Base-by-base conservation (phyloP, 768 basidiomycete species). In the Mycena floridula region DNA sequence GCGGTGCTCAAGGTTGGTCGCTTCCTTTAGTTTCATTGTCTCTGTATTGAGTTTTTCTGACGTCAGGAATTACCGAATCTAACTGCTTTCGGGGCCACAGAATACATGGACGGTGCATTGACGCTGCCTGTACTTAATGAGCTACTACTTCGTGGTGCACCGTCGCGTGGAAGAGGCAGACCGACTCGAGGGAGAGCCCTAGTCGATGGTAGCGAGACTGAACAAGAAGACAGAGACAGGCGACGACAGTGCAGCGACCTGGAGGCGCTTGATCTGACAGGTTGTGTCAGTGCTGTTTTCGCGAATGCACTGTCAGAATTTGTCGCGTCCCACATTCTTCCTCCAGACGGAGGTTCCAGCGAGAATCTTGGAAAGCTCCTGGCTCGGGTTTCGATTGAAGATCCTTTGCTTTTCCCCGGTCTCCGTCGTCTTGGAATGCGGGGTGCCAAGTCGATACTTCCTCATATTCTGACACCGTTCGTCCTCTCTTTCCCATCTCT, bases 81-180 rank as follows among this genome's bases (percentile, higher is more conserved):
- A 9, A 72, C 72, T 15, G 75, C 82, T 7, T 91, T 99, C 51
- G 94, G 94, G n/a, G 93, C 91, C 5, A 97, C 95, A 2, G 95
- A 99, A 61, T 99, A 97, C 60, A 97, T 99, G 89, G 95, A 99
- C 53, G 85, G 89, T 3, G 85, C 95, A 1, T 71, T 99, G 32
- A 89, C 85, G 11, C 68, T 88, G 13, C 72, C 83, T 0, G 93
- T 98, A 15, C 68, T 99, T 9, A 87, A 82, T 43, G 95, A 97
- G 58, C 67, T 99, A 15, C 82, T 99, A 55, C 79, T 98, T 48
- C 83, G 95, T 23, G 94, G 95, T 22, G 66, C 71, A 6, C 75
- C 79, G 7, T 83, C 84, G 22, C 77, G 81, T 32, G 79, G 79
- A 0, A 72, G 85, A 11, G 82, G 85, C 0, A 80, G 82, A 18